Evolutionary conservation across 2,329 filamentous ascomycete species (phyloP).

Genomic region (Pezicula rhizophila): DNA sequence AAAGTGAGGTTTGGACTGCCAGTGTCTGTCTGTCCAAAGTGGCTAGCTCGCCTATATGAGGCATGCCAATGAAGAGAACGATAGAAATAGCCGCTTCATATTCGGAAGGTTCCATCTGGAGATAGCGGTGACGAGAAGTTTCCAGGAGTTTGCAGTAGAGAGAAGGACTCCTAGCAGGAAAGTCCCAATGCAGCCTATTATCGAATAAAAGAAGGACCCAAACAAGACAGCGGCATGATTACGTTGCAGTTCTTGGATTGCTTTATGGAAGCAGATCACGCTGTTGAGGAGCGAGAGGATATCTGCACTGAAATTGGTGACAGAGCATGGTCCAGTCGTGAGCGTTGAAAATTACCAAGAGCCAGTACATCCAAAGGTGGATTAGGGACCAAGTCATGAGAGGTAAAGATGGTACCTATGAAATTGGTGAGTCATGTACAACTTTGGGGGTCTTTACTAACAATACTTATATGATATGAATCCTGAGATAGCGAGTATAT

Average conservation of each 20-base stretch:
- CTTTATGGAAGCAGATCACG: conserved; percentile 64
- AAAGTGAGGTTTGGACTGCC: conserved; percentile 48
- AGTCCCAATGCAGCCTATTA: conserved; percentile 58
- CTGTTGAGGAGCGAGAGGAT: conserved; percentile 63
- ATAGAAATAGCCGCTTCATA: conserved; percentile 63
- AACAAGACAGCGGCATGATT: conserved; percentile 50
- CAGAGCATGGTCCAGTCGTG: conserved; percentile 67
- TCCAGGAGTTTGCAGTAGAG: conserved; percentile 56
- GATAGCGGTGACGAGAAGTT: conserved; percentile 52
- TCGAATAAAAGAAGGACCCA: conserved; percentile 58
- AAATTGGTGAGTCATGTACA: neutral
- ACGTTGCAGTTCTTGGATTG: conserved; percentile 56
- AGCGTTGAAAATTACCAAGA: conserved; percentile 60
- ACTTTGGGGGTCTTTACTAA: neutral
- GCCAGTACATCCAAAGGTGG: conserved; percentile 59
- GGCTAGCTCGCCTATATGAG: conserved; percentile 53
- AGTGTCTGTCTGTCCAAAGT: conserved; percentile 52
- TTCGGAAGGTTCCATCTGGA: conserved; percentile 55
- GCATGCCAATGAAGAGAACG: conserved; percentile 58
- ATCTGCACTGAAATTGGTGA: conserved; percentile 60
- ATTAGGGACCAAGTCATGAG: conserved; percentile 65
- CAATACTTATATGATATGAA: conserved; percentile 42
- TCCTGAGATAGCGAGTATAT: conserved; percentile 53
- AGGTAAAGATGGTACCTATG: conserved; percentile 52
- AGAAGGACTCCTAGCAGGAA: conserved; percentile 56